Percentiles rank a stretch among this genome's conserved stretches.
Evolutionary conservation across 768 basidiomycete genomes (phyloP).

Genomic region (Podaxis pistillaris): DNA sequence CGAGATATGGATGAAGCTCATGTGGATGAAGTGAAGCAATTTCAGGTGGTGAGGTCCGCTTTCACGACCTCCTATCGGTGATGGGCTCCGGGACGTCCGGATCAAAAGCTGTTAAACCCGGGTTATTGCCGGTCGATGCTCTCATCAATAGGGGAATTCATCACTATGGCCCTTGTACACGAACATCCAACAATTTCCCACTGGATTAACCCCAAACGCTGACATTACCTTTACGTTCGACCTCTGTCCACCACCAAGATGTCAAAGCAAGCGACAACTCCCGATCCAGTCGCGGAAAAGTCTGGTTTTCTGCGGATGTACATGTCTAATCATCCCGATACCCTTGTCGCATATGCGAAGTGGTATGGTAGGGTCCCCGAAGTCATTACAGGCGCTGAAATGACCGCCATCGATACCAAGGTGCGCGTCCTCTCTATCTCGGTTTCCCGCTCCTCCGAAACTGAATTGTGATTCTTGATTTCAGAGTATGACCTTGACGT

Average conservation of each 20-base stretch:
- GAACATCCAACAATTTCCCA: no score
- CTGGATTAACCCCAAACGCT: no score
- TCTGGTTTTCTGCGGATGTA: conserved; percentile 79
- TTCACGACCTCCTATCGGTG: no score
- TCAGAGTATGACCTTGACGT: conserved; percentile 71
- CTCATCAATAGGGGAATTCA: no score
- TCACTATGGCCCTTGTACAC: no score
- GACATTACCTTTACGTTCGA: no score
- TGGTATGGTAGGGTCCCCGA: conserved; percentile 66
- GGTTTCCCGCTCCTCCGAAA: background rate
- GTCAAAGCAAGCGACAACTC: background rate
- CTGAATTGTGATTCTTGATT: background rate
- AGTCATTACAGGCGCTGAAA: conserved; percentile 59
- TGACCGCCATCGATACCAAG: conserved; percentile 68
- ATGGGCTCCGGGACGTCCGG: no score
- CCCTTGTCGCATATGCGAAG: conserved; percentile 80
- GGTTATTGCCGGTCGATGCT: no score
- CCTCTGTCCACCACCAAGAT: background rate
- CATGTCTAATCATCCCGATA: conserved; percentile 83
- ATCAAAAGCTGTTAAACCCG: no score
- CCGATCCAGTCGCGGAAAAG: conserved; percentile 74
- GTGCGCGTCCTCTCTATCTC: conserved; percentile 31
- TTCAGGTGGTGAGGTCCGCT: no score
- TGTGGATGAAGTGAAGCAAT: no score
- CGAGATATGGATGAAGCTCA: no score